These are phyloP conservation scores for Candida orba DNA, from an alignment of 805 yeast genomes.

Conservation along the genomic window DNA sequence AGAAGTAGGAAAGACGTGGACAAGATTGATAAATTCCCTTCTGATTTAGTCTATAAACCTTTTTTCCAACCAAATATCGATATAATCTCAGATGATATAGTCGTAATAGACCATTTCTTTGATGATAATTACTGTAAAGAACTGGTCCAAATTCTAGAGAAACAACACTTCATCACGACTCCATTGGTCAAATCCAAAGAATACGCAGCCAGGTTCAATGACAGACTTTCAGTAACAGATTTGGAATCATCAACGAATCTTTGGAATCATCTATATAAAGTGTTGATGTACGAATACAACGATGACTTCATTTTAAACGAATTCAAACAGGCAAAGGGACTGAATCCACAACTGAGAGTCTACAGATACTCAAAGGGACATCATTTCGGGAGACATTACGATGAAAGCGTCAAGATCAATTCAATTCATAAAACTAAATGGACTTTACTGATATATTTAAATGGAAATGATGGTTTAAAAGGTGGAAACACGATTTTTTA, in stretches of 20 bases:
- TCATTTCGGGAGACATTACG: constrained; percentile 54
- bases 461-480: constrained; percentile 46
- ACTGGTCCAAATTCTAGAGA: constrained; percentile 5
- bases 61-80: constrained; percentile 2
- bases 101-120: constrained; percentile 17
- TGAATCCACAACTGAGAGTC: constrained; percentile 49
- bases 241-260: constrained; percentile 28
- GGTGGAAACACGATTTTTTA: constrained; percentile 60
- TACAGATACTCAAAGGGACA: constrained; percentile 52
- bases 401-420: constrained; percentile 41
- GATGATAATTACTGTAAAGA: constrained; percentile 6
- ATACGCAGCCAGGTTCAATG: constrained; percentile 54
- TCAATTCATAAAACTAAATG: constrained; percentile 40
- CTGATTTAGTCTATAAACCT: constrained; percentile 3
- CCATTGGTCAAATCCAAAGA: constrained; percentile 40
- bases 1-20: background rate
- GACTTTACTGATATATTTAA: constrained; percentile 52
- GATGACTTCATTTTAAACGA: constrained; percentile 25
- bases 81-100: constrained; percentile 11
- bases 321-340: constrained; percentile 36
- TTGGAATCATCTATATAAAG: constrained; percentile 35
- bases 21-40: constrained; percentile 1
- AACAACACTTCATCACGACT: constrained; percentile 34
- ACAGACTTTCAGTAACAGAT: constrained; percentile 38
- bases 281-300: constrained; percentile 25